These are phyloP conservation scores for Phytophthora colocasiae DNA, from an alignment of 352 stramenopile species.

Conservation along the genomic window DNA sequence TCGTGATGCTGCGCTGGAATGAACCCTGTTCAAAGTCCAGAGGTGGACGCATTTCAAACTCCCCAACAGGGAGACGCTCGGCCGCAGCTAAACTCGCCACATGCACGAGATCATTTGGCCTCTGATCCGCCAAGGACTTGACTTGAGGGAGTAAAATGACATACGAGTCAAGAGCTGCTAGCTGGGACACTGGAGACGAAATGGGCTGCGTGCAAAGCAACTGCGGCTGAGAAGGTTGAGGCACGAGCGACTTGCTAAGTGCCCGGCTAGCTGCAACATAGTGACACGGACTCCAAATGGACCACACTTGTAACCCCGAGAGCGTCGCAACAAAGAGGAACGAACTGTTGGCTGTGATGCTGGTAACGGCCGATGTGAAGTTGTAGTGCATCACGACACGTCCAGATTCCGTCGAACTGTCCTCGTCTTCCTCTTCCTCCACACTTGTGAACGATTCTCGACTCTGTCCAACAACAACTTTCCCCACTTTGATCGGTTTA, in stretches of 20 bases:
- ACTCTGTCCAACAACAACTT: constrained; percentile 28
- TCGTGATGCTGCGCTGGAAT: constrained; percentile 47
- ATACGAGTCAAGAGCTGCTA: constrained; percentile 81
- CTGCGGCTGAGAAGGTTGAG: constrained; percentile 76
- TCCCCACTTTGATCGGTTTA: constrained; percentile 52
- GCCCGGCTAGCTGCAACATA: constrained; percentile 75
- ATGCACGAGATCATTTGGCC: constrained; percentile 49
- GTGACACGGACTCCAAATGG: constrained; percentile 88
- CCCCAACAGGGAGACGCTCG: constrained; percentile 55
- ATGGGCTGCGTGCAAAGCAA: constrained; percentile 73
- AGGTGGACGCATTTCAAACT: constrained; percentile 63
- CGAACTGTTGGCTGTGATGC: constrained; percentile 84
- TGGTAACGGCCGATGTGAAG: constrained; percentile 68
- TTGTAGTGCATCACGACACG: constrained; percentile 89
- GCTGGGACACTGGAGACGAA: constrained; percentile 59
- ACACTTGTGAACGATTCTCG: constrained; percentile 51
- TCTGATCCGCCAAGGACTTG: constrained; percentile 18
- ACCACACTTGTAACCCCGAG: constrained; percentile 81
- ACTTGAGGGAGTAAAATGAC: constrained; percentile 69
- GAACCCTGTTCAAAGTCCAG: constrained; percentile 13
- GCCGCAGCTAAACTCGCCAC: constrained; percentile 47
- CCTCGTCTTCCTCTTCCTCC: constrained; percentile 26
- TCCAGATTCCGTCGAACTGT: constrained; percentile 50
- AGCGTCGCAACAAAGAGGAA: constrained; percentile 84
- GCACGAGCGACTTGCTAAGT: constrained; percentile 58